Evolutionary conservation across 2,329 filamentous ascomycete genomes (phyloP).

Genomic region (Alternaria burnsii): DNA sequence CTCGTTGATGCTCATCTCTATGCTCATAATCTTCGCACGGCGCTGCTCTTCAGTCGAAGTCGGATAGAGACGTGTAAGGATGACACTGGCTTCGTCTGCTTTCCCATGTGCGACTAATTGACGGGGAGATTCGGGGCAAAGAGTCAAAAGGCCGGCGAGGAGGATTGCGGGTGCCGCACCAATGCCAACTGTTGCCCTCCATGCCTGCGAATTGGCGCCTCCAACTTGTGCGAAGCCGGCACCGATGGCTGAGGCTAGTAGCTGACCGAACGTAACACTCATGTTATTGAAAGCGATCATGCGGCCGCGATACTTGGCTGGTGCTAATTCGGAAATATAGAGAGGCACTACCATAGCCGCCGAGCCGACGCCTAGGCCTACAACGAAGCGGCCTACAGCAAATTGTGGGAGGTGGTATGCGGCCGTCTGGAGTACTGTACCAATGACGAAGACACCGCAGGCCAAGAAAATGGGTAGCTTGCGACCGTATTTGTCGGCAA

Average conservation of each 20-base stretch:
- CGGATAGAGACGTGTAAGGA: slow-evolving; percentile 48
- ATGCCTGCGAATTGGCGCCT: slow-evolving; percentile 37
- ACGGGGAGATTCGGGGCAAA: slow-evolving; percentile 50
- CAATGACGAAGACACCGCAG: slow-evolving; percentile 41
- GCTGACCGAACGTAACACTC: slow-evolving; percentile 42
- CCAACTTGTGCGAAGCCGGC: slow-evolving; percentile 50
- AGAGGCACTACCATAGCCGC: slow-evolving; percentile 45
- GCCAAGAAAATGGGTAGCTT: slow-evolving; percentile 41
- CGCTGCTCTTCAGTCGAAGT: slow-evolving; percentile 37
- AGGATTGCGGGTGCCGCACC: slow-evolving; percentile 49
- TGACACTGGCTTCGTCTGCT: slow-evolving; percentile 39
- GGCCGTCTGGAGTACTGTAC: slow-evolving; percentile 41
- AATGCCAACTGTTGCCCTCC: slow-evolving; percentile 50
- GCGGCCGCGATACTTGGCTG: slow-evolving; percentile 45
- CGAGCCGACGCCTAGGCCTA: slow-evolving; percentile 43
- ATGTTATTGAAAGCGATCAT: slow-evolving; percentile 51
- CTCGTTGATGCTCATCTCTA: slow-evolving; percentile 46
- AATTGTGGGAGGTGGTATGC: slow-evolving; percentile 38
- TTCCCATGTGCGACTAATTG: slow-evolving; percentile 50
- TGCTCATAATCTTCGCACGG: slow-evolving; percentile 35
- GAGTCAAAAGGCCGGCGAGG: slow-evolving; percentile 44
- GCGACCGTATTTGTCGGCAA: slow-evolving; percentile 47
- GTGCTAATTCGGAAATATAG: slow-evolving; percentile 42
- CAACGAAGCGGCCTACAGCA: slow-evolving; percentile 41
- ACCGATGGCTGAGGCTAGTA: slow-evolving; percentile 44